A percentile compares a stretch with the other conserved stretches of the same genome.
These are phyloP conservation scores for Alternaria arborescens DNA, from an alignment of 2,329 filamentous ascomycete genomes.

Conservation along the genomic window DNA sequence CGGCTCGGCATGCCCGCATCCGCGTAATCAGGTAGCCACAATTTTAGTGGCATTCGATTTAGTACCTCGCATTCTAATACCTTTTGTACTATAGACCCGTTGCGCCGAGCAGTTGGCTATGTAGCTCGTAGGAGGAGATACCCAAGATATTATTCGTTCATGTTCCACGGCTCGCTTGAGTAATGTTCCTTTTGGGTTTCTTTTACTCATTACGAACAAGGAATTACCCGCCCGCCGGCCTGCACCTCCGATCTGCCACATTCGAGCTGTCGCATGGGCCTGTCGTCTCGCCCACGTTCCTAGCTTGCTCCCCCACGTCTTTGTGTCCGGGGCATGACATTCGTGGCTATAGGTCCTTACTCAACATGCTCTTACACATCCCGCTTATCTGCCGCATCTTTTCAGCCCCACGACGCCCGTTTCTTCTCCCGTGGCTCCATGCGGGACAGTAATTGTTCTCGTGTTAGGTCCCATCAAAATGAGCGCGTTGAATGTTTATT, in stretches of 20 bases:
- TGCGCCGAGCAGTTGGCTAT: constrained; percentile 33
- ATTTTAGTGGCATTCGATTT: constrained; percentile 17
- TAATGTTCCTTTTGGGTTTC: constrained; percentile 26
- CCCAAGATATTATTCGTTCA: constrained; percentile 39
- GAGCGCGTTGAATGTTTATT: constrained; percentile 17
- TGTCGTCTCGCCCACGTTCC: constrained; percentile 25
- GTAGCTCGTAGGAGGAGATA: constrained; percentile 47
- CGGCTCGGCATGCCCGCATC: constrained; percentile 76
- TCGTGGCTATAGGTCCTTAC: constrained; percentile 22
- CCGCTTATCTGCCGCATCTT: constrained; percentile 32
- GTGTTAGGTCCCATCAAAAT: constrained; percentile 14
- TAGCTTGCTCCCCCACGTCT: constrained; percentile 14
- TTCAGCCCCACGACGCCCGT: constrained; percentile 41
- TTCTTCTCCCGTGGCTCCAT: constrained; percentile 29
- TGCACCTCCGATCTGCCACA: constrained; percentile 3
- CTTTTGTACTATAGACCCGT: constrained; percentile 43
- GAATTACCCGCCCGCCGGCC: constrained; percentile 18
- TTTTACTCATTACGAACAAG: constrained; percentile 23
- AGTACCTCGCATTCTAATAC: constrained; percentile 38
- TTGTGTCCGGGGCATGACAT: constrained; percentile 16
- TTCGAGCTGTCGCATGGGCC: constrained; percentile 23
- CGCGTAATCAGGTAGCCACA: constrained; percentile 30
- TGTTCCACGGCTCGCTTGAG: constrained; percentile 6
- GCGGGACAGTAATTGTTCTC: constrained; percentile 22
- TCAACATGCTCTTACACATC: constrained; percentile 20